phyloP scores from a whole-genome alignment of 1,284 basidiomycete species.

The Marasmius oreades region DNA sequence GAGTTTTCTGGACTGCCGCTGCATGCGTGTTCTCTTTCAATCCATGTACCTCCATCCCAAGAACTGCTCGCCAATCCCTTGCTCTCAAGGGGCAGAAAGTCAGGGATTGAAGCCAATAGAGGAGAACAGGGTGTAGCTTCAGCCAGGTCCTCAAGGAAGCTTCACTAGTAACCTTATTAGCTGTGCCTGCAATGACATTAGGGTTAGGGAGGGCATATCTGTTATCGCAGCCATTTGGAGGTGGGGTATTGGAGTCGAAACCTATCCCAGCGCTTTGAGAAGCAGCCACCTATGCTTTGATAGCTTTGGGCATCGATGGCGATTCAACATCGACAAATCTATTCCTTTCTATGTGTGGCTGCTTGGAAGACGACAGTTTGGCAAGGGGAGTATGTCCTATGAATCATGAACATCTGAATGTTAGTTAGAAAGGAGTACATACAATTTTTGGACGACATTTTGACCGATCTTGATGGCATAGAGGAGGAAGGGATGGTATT shows the following conservation, averaged over 20 bases:
- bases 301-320: neutral
- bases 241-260: neutral
- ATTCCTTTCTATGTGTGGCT: neutral
- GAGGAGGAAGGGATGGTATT: neutral
- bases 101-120: neutral
- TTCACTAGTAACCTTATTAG: neutral
- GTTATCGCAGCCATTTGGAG: neutral
- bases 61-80: neutral
- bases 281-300: neutral
- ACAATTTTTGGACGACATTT: neutral
- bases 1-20: neutral
- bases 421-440: neutral
- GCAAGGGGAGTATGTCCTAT: neutral
- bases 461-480: neutral
- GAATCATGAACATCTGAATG: neutral
- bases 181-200: neutral
- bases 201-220: slow-evolving; percentile 2
- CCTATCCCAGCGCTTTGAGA: neutral
- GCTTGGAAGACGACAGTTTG: no score
- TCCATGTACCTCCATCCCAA: slow-evolving; percentile 1
- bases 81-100: neutral
- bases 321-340: neutral
- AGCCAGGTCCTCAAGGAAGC: neutral
- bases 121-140: neutral
- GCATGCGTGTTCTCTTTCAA: neutral